Evolutionary conservation across 2,329 filamentous ascomycete species (phyloP), one percentile per base, ranked within the genome.

Genomic region (Pseudogymnoascus sp.): DNA sequence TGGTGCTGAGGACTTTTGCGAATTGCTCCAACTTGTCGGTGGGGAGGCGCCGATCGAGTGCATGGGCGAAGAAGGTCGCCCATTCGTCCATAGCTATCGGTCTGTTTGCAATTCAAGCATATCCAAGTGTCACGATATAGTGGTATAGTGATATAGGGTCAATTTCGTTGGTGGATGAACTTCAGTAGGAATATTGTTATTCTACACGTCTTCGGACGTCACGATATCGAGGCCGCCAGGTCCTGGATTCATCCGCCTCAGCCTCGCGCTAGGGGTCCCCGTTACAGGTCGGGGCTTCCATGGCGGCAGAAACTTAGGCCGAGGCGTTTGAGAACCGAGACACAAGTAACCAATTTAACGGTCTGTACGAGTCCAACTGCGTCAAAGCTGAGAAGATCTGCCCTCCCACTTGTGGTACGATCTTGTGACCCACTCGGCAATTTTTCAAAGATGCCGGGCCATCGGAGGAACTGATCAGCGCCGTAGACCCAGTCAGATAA

Each of bases 21-120:
- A 78, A 84, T 24, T 76, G 73, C 43, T 80, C 78, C 72, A 89
- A 89, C 63, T 75, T 75, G 38, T 81, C 79, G 31, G 76, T 71
- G 43, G 83, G 80, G 62, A 87, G 79, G 33, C 85, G 82, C 50
- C 76, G 71, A 31, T 73, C 71, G 46, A 85, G 76, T 71, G 83
- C 83, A 63, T 74, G 77, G 37, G 75, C 69, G 43, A 87, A 73
- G 68, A 87, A 85, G 14, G 73, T 73, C 50, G 73, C 65, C 85
- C 85, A 84, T 68, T 33, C 63, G n/a, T 56, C 50, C 50, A 56
- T 56, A 33, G 50, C 10, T 56, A 56, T 33, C 28, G 2, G 28
- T 2, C 28, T 4, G 26, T 56, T 56, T 33, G n/a, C 50, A 33
- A 56, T 56, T 33, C 26, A 56, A 56, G 50, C 50, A 56, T 56